phyloP scores from a whole-genome alignment of 768 basidiomycete genomes.

The Pisolithus tinctorius region DNA sequence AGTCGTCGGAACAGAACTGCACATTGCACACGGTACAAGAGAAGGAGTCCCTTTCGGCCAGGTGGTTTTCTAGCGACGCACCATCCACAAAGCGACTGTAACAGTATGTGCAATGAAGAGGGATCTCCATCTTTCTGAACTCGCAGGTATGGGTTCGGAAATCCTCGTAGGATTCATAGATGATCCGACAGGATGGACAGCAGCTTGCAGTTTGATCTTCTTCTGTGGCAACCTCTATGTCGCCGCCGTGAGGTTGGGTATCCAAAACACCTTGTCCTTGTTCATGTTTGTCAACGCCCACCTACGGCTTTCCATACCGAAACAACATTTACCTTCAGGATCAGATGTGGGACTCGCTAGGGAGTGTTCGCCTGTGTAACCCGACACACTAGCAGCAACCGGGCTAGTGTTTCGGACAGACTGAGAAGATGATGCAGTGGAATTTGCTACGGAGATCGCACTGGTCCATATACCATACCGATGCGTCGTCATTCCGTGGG shows the following conservation, averaged over 20 bases:
- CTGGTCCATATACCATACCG: too few species aligned
- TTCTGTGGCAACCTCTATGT: not conserved
- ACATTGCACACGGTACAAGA: not conserved
- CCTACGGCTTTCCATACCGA: too few species aligned
- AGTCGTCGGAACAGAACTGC: not conserved
- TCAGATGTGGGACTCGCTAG: too few species aligned
- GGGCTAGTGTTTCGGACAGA: too few species aligned
- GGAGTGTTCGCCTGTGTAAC: too few species aligned
- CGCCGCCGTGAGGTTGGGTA: not conserved
- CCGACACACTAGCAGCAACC: too few species aligned
- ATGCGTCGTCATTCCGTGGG: too few species aligned
- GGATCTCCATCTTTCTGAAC: not conserved
- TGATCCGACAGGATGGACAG: not conserved
- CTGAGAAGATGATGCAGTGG: too few species aligned
- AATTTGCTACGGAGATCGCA: too few species aligned
- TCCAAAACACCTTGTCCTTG: not conserved
- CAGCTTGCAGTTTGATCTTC: not conserved
- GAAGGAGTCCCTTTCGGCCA: not conserved
- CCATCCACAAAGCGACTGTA: not conserved
- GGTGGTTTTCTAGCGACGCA: not conserved
- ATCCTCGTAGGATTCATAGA: not conserved
- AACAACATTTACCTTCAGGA: too few species aligned
- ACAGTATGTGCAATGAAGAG: not conserved
- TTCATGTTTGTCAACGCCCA: not conserved
- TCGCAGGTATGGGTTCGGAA: not conserved